Conservation (phyloP, 23 red algal species). For the Gracilaria domingensis region DNA sequence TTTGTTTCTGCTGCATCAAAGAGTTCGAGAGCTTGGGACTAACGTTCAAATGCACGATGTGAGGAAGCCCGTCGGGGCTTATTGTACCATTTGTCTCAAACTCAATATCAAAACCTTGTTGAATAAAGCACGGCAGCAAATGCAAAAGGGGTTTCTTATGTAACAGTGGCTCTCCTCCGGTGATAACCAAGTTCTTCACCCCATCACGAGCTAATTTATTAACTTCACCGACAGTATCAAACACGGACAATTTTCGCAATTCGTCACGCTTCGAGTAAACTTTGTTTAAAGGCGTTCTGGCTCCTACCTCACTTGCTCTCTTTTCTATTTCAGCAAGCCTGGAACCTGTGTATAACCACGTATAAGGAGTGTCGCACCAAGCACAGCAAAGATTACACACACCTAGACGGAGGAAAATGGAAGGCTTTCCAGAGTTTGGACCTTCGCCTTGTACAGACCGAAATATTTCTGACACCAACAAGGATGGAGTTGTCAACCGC, state of each 20-base stretch:
- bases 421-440: conserved; percentile 89
- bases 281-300: neutral
- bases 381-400: conserved; percentile 94
- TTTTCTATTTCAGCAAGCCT: conserved; percentile 41
- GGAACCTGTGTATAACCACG: conserved; percentile 64
- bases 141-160: conserved; percentile 71
- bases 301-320: conserved; percentile 2
- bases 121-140: conserved; percentile 54
- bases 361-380: conserved; percentile 99
- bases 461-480: conserved; percentile 96
- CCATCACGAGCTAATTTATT: conserved; percentile 36
- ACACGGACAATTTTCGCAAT: conserved; percentile 41
- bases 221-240: conserved; percentile 43
- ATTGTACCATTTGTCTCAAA: conserved; percentile 99
- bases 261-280: conserved; percentile 60
- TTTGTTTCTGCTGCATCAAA: conserved; percentile 41
- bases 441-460: conserved; percentile 96
- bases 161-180: conserved; percentile 94
- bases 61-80: conserved; percentile 64
- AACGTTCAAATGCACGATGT: conserved; percentile 88
- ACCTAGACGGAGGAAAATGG: conserved; percentile 90
- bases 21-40: conserved; percentile 95
- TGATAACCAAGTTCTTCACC: conserved; percentile 76
- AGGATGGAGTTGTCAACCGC: neutral
- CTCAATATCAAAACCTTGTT: conserved; percentile 73